A percentile compares a stretch with the other conserved stretches of the same genome.
Conservation (phyloP, 768 basidiomycete genomes). For the Boletus reticulatus region DNA sequence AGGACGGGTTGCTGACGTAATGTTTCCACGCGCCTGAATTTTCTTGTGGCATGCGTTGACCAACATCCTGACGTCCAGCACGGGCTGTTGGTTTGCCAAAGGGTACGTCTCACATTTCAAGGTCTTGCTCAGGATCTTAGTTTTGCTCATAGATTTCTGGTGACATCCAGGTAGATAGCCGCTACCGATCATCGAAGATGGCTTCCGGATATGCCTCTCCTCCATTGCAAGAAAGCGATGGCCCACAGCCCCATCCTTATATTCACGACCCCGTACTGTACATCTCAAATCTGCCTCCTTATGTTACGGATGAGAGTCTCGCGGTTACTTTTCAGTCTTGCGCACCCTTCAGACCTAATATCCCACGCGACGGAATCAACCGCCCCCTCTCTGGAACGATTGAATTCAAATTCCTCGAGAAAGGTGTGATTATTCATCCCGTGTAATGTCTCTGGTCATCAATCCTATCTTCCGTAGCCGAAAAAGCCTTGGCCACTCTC, state of each 20-base stretch:
- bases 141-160: neutral
- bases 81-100: constrained; percentile 30
- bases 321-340: constrained; percentile 71
- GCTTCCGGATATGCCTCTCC: constrained; percentile 36
- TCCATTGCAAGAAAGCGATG: constrained; percentile 30
- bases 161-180: constrained; percentile 19
- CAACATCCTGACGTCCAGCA: constrained; percentile 30
- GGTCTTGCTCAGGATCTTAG: neutral
- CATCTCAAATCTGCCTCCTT: constrained; percentile 73
- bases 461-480: constrained; percentile 47
- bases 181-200: constrained; percentile 33
- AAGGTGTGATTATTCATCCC: constrained; percentile 49
- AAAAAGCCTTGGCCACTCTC: constrained; percentile 84
- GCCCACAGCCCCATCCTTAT: constrained; percentile 65
- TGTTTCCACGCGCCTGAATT: constrained; percentile 32
- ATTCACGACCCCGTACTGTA: constrained; percentile 81
- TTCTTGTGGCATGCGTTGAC: constrained; percentile 28
- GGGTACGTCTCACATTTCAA: constrained; percentile 15
- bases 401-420: constrained; percentile 80
- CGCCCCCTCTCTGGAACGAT: constrained; percentile 67
- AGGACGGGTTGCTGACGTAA: constrained; percentile 28
- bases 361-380: constrained; percentile 56
- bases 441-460: constrained; percentile 7
- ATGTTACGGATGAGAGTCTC: constrained; percentile 73
- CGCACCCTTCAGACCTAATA: constrained; percentile 79